Evolutionary conservation across 2,329 filamentous ascomycete genomes (phyloP), one percentile per base, ranked within the genome.

Genomic region (Hymenotorrendiella dingleyae): DNA sequence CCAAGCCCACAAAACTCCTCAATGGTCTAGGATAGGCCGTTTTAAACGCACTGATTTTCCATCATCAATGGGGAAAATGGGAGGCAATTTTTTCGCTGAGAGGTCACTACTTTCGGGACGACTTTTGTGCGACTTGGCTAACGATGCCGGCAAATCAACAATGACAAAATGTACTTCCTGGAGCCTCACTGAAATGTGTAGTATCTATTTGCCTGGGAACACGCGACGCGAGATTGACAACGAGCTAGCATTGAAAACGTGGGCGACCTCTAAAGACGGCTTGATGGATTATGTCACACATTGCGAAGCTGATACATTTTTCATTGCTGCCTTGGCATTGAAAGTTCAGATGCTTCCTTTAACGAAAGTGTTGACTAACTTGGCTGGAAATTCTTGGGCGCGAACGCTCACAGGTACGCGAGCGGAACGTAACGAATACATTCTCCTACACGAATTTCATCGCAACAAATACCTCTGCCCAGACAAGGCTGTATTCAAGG

Each of bases 131-230:
- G 93, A 98, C 67, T 72, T 97, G 46, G 89, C 84, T 45, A 98
- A 98, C 62, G 93, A 98, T 55, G 86, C 94, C 59, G 93, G 93
- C 64, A 97, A 96, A 70, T 96, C 91, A 9, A 78, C 89, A 52
- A 97, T 97, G 91, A 82, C 78, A 56, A 95, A 94, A 67, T 98
- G 93, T 64, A 91, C 96, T 64, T 94, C 90, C 3, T 98, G 93
- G 93, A 95, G 86, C 63, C 73, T 98, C 64, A 94, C 91, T 2
- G 93, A 98, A 64, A 98, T 98, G 90, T 94, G 89, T 63, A 86
- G 83, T 50, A 74, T 97, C 12, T 94, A 96, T 53, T 80, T 98
- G 4, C 75, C 80, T 23, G 78, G 78, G 20, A 54, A 49, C 3
- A 49, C 26, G 30, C 84, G 93, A 30, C 79, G 83, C 42, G 93